Base-by-base conservation (phyloP, 306 rosid genomes). In the Calophaca sinica region DNA sequence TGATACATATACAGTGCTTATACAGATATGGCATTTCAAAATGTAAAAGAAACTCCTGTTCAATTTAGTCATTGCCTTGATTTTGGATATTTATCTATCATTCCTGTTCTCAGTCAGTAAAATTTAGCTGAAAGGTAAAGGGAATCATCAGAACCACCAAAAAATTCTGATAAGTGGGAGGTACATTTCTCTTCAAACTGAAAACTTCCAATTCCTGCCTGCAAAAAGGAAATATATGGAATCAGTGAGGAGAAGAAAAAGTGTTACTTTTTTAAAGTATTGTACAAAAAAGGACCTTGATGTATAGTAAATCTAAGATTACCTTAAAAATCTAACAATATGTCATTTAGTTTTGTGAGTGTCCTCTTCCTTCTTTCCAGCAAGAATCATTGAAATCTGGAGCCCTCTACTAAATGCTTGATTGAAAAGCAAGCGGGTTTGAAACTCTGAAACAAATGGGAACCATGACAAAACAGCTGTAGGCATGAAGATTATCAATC, bases 321-420 rank as follows among this genome's bases (percentile, higher is more conserved):
- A 79, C 79, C 81, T 48, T 28, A n/a, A 41, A 62, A 54, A 75
- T 58, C 58, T 12, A 29, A 28, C 6, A 62, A 48, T 13, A 45
- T 52, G 38, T 81, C 75, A 85, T 35, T 68, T 81, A 35, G 82
- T n/a, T 79, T 70, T 81, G 26, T 70, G 58, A 51, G 84, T 82
- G 7, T 91, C 96, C n/a, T n/a, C n/a, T n/a, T n/a, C n/a, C 69
- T 80, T 90, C 79, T 78, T 86, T 42, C 99, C 97, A 0, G 96
- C 71, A 69, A 94, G 97, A 81, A 94, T 94, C 93, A 87, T 92
- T 3, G 99, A 92, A 80, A 94, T 94, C 82, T 90, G 96, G 11
- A 94, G 93, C 15, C 99, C 97, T 90, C 97, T 87, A 45, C 99
- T 94, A 72, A 94, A 91, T 46, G 99, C 99, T 85, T 90, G 96